phyloP scores from a whole-genome alignment of 495 filamentous ascomycete species.

The Neurospora pannonica region DNA sequence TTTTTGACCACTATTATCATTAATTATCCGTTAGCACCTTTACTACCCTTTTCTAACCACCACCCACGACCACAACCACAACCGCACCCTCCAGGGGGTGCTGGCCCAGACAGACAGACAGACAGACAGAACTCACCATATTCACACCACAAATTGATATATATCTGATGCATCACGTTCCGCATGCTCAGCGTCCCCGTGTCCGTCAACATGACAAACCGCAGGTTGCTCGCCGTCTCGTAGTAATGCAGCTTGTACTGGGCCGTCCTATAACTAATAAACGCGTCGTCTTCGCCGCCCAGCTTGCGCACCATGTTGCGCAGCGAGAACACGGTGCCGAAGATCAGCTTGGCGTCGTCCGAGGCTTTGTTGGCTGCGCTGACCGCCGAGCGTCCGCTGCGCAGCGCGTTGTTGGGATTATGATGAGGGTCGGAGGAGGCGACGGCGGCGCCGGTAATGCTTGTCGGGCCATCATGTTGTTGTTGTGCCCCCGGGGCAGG shows the following conservation, averaged over 20 bases:
- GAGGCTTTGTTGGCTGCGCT: constrained; percentile 44
- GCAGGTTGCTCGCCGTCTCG: constrained; percentile 89
- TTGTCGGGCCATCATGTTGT: neutral
- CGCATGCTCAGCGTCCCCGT: constrained; percentile 81
- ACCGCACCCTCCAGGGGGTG: neutral
- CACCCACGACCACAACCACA: neutral
- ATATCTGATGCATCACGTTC: constrained; percentile 92
- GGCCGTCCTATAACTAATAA: constrained; percentile 78
- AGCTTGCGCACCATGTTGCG: constrained; percentile 96
- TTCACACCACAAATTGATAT: constrained; percentile 95
- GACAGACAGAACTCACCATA: constrained; percentile 50
- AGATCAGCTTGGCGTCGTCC: constrained; percentile 94
- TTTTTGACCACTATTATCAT: constrained; percentile 73
- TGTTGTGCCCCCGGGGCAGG: constrained; percentile 8
- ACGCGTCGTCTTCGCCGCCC: constrained; percentile 84
- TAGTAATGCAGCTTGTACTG: constrained; percentile 99
- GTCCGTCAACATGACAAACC: constrained; percentile 95
- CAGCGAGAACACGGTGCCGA: constrained; percentile 91
- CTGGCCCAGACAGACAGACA: no score
- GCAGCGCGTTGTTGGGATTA: constrained; percentile 8
- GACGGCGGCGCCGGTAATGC: neutral
- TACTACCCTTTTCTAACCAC: neutral
- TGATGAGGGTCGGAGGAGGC: constrained; percentile 22
- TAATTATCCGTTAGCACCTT: neutral
- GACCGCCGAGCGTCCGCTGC: constrained; percentile 21